Conservation (phyloP, 2,329 filamentous ascomycete species). For the Penicillium paneum region DNA sequence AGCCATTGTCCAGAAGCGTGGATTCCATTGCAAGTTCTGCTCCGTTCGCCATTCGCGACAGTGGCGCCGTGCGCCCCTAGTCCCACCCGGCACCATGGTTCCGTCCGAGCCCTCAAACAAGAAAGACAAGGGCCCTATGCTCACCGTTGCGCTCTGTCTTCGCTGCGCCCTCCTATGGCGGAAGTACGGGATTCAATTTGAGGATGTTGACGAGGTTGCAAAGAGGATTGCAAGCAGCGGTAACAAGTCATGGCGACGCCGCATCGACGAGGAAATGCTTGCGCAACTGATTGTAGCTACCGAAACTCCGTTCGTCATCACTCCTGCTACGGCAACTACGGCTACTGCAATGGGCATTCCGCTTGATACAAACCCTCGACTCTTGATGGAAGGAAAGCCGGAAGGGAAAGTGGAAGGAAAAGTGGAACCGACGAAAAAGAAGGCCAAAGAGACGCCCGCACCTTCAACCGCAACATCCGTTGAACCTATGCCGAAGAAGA, state of each 20-base stretch:
- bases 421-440: slow-evolving; percentile 59
- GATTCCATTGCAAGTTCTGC: slow-evolving; percentile 94
- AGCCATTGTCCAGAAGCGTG: slow-evolving; percentile 71
- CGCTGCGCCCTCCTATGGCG: slow-evolving; percentile 92
- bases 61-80: slow-evolving; percentile 85
- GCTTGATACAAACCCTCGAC: slow-evolving; percentile 34
- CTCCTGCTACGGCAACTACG: slow-evolving; percentile 42
- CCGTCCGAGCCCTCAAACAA: slow-evolving; percentile 62
- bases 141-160: slow-evolving; percentile 79
- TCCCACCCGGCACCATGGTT: slow-evolving; percentile 67
- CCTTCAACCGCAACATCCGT: slow-evolving; percentile 45
- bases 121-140: slow-evolving; percentile 70
- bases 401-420: slow-evolving; percentile 37
- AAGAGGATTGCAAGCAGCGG: slow-evolving; percentile 81
- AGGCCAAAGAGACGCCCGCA: slow-evolving; percentile 52
- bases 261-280: slow-evolving; percentile 81
- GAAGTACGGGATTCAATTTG: slow-evolving; percentile 93
- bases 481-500: slow-evolving; percentile 58
- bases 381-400: slow-evolving; percentile 29
- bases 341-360: slow-evolving; percentile 44
- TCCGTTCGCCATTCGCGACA: slow-evolving; percentile 73
- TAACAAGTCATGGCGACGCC: slow-evolving; percentile 79
- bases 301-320: slow-evolving; percentile 46
- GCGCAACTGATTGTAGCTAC: slow-evolving; percentile 46
- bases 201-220: slow-evolving; percentile 84